Evolutionary conservation across 2,329 filamentous ascomycete species (phyloP).

Genomic region (Botryosphaeria dothidea): DNA sequence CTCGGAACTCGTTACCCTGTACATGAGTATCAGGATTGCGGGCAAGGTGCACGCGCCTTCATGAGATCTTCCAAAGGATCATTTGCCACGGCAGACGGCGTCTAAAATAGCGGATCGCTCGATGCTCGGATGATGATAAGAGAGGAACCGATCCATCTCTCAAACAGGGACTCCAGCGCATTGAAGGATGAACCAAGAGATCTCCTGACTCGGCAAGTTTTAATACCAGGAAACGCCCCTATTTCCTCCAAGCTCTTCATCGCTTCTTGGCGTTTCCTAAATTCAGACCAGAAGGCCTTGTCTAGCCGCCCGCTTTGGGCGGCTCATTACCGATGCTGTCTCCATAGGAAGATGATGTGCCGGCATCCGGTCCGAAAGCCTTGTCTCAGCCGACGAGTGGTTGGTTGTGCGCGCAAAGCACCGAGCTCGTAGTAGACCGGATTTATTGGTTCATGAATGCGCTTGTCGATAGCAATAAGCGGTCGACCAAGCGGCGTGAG

Average conservation of each 20-base stretch:
- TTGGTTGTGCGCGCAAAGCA: background rate
- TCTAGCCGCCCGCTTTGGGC: background rate
- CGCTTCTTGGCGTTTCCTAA: background rate
- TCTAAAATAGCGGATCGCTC: background rate
- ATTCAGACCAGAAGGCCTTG: background rate
- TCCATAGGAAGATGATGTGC: background rate
- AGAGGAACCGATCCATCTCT: background rate
- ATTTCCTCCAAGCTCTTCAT: slow-evolving; percentile 3
- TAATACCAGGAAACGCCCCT: slow-evolving; percentile 10
- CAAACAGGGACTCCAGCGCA: background rate
- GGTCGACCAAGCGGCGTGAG: background rate
- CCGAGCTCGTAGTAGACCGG: background rate
- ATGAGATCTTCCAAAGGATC: background rate
- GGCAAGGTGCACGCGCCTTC: background rate
- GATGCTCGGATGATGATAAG: slow-evolving; percentile 10
- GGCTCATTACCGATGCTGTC: slow-evolving; percentile 1
- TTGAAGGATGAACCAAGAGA: background rate
- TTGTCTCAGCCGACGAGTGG: background rate
- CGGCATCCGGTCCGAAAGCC: slow-evolving; percentile 3
- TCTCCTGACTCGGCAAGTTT: background rate
- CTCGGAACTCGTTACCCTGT: background rate
- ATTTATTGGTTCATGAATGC: background rate
- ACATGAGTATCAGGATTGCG: background rate
- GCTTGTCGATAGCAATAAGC: slow-evolving; percentile 8
- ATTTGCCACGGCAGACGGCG: background rate